phyloP scores from a whole-genome alignment of 306 rosid genomes.

The Astragalus glycyphyllos region DNA sequence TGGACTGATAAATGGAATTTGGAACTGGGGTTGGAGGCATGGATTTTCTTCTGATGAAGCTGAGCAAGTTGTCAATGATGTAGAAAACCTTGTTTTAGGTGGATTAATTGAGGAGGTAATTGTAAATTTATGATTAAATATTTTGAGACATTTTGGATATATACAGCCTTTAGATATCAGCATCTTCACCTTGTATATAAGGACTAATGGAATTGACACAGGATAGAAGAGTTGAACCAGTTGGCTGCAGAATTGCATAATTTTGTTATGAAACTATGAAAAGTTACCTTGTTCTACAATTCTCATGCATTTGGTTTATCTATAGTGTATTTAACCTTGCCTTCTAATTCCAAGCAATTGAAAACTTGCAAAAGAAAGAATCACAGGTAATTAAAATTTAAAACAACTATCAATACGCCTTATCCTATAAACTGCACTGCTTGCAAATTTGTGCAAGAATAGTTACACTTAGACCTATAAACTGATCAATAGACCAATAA shows the following conservation, averaged over 20 bases:
- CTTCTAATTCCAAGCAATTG: constrained; percentile 2
- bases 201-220: constrained; percentile 35
- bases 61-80: constrained; percentile 67
- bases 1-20: constrained; percentile 68
- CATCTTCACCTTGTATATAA: constrained; percentile 43
- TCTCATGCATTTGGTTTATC: not conserved
- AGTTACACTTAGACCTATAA: too few species aligned
- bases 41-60: constrained; percentile 73
- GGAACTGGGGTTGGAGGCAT: constrained; percentile 82
- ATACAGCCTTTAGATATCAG: constrained; percentile 39
- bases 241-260: constrained; percentile 36
- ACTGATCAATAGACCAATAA: too few species aligned
- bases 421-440: too few species aligned
- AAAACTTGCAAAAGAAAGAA: not conserved
- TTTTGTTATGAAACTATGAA: constrained; percentile 35
- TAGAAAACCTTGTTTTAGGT: constrained; percentile 64
- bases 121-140: constrained; percentile 51
- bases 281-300: constrained; percentile 17
- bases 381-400: not conserved
- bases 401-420: not conserved
- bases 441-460: too few species aligned
- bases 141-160: constrained; percentile 25
- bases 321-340: constrained; percentile 14
- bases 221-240: constrained; percentile 42
- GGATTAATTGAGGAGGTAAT: constrained; percentile 77